Evolutionary conservation across 306 rosid species (phyloP).

Genomic region (Fagus crenata): DNA sequence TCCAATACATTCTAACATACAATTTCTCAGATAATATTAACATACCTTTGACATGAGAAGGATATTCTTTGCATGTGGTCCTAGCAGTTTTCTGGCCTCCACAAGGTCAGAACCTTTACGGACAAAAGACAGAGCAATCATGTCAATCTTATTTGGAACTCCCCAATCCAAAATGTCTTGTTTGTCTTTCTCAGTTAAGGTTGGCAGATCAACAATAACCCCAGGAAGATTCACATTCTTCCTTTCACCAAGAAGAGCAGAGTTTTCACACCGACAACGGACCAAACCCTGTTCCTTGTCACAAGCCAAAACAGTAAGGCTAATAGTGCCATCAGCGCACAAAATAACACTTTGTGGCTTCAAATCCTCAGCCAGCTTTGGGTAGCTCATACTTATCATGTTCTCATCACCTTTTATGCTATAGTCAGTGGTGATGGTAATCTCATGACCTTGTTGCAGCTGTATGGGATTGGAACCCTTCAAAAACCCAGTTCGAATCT

Average conservation of each 20-base stretch:
- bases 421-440: conserved; percentile 18
- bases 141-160: conserved; percentile 27
- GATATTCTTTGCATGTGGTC: conserved; percentile 16
- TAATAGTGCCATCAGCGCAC: conserved; percentile 29
- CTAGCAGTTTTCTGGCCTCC: conserved; percentile 19
- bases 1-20: neutral
- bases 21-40: neutral
- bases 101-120: conserved; percentile 35
- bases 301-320: conserved; percentile 24
- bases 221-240: conserved; percentile 35
- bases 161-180: conserved; percentile 29
- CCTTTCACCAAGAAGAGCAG: conserved; percentile 23
- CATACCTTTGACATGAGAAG: conserved; percentile 34
- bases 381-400: conserved; percentile 30
- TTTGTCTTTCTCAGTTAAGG: conserved; percentile 26
- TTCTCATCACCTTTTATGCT: conserved; percentile 28
- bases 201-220: conserved; percentile 28
- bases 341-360: conserved; percentile 22
- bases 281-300: conserved; percentile 18
- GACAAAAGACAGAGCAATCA: conserved; percentile 40
- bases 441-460: conserved; percentile 18
- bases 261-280: conserved; percentile 26
- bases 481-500: conserved; percentile 28
- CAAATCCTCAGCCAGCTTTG: conserved; percentile 10
- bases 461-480: conserved; percentile 20